Percentiles rank a stretch among this genome's conserved stretches.
Evolutionary conservation across 176 grass and related monocot genomes (phyloP).

Genomic region (Oryza meridionalis): DNA sequence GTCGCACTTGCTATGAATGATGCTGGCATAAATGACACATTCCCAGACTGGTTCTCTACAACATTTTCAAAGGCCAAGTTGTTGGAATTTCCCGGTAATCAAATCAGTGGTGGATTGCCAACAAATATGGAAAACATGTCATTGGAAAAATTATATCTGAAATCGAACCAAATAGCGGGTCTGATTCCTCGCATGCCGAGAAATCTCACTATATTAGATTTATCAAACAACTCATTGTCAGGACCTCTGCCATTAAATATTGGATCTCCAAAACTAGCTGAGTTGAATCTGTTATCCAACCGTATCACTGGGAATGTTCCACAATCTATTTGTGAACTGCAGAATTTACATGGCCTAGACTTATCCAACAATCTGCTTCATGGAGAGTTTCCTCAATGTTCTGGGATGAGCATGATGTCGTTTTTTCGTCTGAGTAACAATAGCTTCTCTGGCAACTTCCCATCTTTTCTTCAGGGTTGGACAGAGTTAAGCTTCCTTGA

Average conservation of each 20-base stretch:
- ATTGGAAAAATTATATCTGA: neutral
- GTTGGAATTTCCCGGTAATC: constrained; percentile 38
- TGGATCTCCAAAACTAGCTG: too few relatives aligned
- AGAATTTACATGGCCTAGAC: neutral
- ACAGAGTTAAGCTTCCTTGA: neutral
- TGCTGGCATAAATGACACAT: neutral
- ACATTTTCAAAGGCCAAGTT: neutral
- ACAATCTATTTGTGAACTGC: constrained; percentile 31
- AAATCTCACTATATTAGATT: neutral
- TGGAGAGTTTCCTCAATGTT: constrained; percentile 20
- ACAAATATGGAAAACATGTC: neutral
- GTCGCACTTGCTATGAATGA: neutral
- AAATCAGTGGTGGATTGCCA: constrained; percentile 41
- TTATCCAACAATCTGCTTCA: constrained; percentile 13
- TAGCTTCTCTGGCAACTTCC: constrained; percentile 29
- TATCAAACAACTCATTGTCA: neutral
- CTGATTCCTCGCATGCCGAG: neutral
- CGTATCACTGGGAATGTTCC: constrained; percentile 30
- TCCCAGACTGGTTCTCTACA: constrained; percentile 30
- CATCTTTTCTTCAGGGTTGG: constrained; percentile 16
- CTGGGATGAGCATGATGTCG: neutral
- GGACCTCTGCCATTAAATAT: too few relatives aligned
- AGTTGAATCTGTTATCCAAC: constrained; percentile 8
- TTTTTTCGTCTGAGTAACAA: constrained; percentile 31
- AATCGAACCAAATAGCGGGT: neutral